Conservation (phyloP, 2,329 filamentous ascomycete species). For the Cercospora zeina region DNA sequence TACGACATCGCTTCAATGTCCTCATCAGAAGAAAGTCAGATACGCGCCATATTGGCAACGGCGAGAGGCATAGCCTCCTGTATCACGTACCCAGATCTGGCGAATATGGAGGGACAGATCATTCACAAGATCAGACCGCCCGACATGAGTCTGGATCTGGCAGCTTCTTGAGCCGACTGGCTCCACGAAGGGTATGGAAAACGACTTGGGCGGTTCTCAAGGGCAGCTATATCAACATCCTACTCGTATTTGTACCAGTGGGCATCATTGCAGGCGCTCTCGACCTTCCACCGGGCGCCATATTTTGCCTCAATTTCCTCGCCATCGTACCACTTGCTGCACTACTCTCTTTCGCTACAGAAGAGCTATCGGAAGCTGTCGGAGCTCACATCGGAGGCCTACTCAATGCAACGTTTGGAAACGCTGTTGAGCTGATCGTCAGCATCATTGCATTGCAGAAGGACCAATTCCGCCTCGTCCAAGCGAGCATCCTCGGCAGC, state of each 20-base stretch:
- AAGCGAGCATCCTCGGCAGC: constrained; percentile 95
- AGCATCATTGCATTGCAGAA: constrained; percentile 85
- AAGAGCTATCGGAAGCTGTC: constrained; percentile 70
- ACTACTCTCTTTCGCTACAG: constrained; percentile 73
- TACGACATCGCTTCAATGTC: constrained; percentile 22
- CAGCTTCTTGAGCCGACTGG: constrained; percentile 10
- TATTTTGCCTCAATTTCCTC: constrained; percentile 77
- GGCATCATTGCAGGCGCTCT: constrained; percentile 66
- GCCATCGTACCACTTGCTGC: constrained; percentile 75
- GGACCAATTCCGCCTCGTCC: constrained; percentile 87
- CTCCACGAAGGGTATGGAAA: constrained; percentile 11
- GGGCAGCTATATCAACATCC: constrained; percentile 64
- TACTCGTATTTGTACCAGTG: constrained; percentile 71
- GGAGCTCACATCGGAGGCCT: constrained; percentile 74
- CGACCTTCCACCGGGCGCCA: constrained; percentile 63
- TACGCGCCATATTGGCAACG: constrained; percentile 16
- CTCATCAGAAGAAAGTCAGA: constrained; percentile 14
- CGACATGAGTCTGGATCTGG: background rate
- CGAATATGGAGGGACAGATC: constrained; percentile 3
- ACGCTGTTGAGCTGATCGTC: constrained; percentile 78
- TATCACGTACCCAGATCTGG: constrained; percentile 19
- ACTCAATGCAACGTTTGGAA: constrained; percentile 77
- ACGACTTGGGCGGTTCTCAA: constrained; percentile 35
- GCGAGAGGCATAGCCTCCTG: constrained; percentile 15
- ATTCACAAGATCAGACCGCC: background rate